Conservation (phyloP, 2,329 filamentous ascomycete species). For the Exserohilum rostratum region DNA sequence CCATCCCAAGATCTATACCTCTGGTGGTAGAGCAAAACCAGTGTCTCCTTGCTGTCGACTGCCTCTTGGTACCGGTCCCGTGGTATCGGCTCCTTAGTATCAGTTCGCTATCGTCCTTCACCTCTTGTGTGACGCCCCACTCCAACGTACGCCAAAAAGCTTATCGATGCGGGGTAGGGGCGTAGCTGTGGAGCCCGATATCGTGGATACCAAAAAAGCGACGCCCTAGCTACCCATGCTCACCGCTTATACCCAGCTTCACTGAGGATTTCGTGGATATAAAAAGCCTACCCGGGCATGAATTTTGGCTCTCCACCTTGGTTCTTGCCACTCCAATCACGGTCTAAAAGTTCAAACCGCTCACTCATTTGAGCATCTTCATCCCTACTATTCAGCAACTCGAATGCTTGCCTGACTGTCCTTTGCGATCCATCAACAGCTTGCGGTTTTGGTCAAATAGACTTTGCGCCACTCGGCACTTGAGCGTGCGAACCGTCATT, state of each 20-base stretch:
- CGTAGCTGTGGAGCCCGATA: neutral
- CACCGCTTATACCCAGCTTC: constrained; percentile 5
- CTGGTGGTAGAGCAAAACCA: too few species aligned
- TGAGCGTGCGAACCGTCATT: neutral
- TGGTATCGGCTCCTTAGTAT: too few species aligned
- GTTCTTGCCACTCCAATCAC: neutral
- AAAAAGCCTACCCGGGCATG: neutral
- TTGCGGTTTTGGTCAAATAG: too few species aligned
- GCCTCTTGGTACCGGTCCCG: too few species aligned
- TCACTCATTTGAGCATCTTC: constrained; percentile 12
- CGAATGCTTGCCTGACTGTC: neutral
- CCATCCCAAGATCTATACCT: too few species aligned
- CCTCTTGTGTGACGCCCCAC: neutral
- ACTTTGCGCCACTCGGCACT: neutral
- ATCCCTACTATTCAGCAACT: neutral
- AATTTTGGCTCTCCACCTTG: neutral
- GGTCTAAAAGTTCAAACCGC: neutral
- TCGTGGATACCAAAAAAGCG: neutral
- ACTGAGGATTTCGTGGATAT: neutral
- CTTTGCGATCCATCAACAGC: neutral
- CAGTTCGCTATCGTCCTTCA: neutral
- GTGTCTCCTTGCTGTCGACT: too few species aligned
- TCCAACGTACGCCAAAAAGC: neutral
- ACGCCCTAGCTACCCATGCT: neutral
- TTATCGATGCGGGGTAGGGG: neutral